Evolutionary conservation across 306 rosid species (phyloP).

Genomic region (Begonia masoniana): DNA sequence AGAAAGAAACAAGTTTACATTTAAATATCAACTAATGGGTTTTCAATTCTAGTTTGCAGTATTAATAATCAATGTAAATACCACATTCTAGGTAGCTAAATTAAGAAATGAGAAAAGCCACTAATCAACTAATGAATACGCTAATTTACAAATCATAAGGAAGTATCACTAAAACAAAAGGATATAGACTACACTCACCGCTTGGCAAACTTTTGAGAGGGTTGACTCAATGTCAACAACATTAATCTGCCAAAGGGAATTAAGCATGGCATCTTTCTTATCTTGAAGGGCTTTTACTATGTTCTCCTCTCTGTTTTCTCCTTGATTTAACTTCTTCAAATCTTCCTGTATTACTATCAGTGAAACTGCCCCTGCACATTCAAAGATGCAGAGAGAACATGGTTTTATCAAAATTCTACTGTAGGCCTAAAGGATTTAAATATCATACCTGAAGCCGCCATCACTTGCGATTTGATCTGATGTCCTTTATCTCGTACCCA

Average conservation of each 20-base stretch:
- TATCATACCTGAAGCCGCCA: slow-evolving; percentile 82
- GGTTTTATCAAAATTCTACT: too few species aligned
- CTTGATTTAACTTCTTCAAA: slow-evolving; percentile 49
- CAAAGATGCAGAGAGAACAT: not conserved
- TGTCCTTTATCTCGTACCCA: slow-evolving; percentile 98
- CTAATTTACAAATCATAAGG: not conserved
- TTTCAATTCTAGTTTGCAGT: too few species aligned
- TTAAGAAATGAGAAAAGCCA: too few species aligned
- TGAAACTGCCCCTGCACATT: slow-evolving; percentile 76
- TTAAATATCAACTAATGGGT: too few species aligned
- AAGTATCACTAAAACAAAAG: not conserved
- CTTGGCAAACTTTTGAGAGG: slow-evolving; percentile 67
- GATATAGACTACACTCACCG: slow-evolving; percentile 42
- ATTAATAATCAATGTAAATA: too few species aligned
- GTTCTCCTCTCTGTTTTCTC: slow-evolving; percentile 61
- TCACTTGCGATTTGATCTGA: slow-evolving; percentile 82
- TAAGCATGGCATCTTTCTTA: slow-evolving; percentile 68
- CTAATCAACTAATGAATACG: too few species aligned
- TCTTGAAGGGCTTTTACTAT: slow-evolving; percentile 55
- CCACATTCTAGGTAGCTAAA: too few species aligned
- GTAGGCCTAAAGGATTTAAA: not conserved
- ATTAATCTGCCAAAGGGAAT: slow-evolving; percentile 85
- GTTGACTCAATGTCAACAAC: slow-evolving; percentile 93
- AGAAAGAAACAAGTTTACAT: too few species aligned
- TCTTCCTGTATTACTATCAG: slow-evolving; percentile 89